A percentile compares a stretch with the other conserved stretches of the same genome.
Conservation (phyloP, 768 basidiomycete species). For the Cyclocybe cylindracea region DNA sequence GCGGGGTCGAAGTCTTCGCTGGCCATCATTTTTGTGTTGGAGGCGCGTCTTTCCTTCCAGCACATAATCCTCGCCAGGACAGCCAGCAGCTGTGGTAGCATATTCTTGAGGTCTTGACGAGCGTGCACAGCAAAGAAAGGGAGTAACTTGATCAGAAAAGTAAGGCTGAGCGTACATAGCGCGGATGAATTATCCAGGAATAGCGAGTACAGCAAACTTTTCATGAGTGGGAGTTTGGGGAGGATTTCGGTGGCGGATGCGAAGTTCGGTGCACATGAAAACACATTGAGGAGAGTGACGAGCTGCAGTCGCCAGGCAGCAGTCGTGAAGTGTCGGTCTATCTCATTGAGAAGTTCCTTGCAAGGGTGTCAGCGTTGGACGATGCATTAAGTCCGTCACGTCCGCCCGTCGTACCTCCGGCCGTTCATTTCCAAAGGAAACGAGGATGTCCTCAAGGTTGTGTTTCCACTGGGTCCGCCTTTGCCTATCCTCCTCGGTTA, state of each 20-base stretch:
- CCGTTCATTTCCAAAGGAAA: slow-evolving; percentile 60
- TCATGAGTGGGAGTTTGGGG: slow-evolving; percentile 63
- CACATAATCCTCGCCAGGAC: slow-evolving; percentile 73
- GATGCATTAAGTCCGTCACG: background rate
- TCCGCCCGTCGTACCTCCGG: slow-evolving; percentile 54
- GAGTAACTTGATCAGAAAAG: slow-evolving; percentile 68
- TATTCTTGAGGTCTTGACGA: slow-evolving; percentile 49
- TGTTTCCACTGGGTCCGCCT: slow-evolving; percentile 69
- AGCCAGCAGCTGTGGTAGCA: slow-evolving; percentile 66
- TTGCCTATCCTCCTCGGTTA: slow-evolving; percentile 63
- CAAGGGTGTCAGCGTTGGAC: slow-evolving; percentile 6
- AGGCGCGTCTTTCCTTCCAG: slow-evolving; percentile 62
- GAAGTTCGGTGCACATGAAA: slow-evolving; percentile 58
- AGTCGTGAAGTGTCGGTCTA: slow-evolving; percentile 59
- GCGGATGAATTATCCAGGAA: slow-evolving; percentile 77
- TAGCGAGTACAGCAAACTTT: slow-evolving; percentile 65
- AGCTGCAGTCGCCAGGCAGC: slow-evolving; percentile 71
- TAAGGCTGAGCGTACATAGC: slow-evolving; percentile 62
- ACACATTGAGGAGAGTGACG: slow-evolving; percentile 62
- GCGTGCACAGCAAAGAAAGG: slow-evolving; percentile 73
- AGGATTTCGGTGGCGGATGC: slow-evolving; percentile 47
- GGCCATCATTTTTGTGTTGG: slow-evolving; percentile 25
- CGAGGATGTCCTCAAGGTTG: slow-evolving; percentile 76
- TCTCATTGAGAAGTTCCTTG: slow-evolving; percentile 71
- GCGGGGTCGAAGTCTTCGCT: slow-evolving; percentile 32